phyloP scores from a whole-genome alignment of 2,329 filamentous ascomycete genomes.

The Chaetomium sp. region DNA sequence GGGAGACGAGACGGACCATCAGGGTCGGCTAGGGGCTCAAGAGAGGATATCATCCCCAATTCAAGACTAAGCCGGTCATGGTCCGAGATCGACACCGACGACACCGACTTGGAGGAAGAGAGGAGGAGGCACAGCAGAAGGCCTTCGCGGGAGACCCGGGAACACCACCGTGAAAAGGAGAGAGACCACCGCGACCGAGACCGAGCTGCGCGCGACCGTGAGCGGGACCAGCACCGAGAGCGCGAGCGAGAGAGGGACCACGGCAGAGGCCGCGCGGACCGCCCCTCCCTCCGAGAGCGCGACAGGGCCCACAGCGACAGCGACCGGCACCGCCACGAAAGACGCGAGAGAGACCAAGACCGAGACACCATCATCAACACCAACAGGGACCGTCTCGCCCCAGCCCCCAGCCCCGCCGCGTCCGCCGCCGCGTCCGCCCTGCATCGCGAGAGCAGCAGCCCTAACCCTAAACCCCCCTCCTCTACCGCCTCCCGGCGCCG shows the following conservation, averaged over 20 bases:
- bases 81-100: slow-evolving; percentile 47
- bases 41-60: slow-evolving; percentile 45
- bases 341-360: slow-evolving; percentile 4
- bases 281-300: slow-evolving; percentile 1
- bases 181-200: slow-evolving; percentile 38
- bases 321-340: slow-evolving; percentile 31
- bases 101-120: slow-evolving; percentile 35
- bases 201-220: slow-evolving; percentile 31
- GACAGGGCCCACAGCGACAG: slow-evolving; percentile 30
- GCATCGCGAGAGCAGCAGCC: slow-evolving; percentile 31
- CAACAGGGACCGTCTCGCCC: slow-evolving; percentile 8
- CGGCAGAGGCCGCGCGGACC: slow-evolving; percentile 31
- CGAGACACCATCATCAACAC: background rate
- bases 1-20: slow-evolving; percentile 32
- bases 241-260: slow-evolving; percentile 33
- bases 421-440: slow-evolving; percentile 23
- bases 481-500: slow-evolving; percentile 40
- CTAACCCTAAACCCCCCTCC: background rate
- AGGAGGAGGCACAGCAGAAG: slow-evolving; percentile 22
- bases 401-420: slow-evolving; percentile 16
- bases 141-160: slow-evolving; percentile 39
- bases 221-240: slow-evolving; percentile 27
- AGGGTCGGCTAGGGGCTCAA: slow-evolving; percentile 14
- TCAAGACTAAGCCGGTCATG: slow-evolving; percentile 47
- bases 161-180: slow-evolving; percentile 36